A percentile compares a stretch with the other conserved stretches of the same genome.
Evolutionary conservation across 2,329 filamentous ascomycete species (phyloP).

Genomic region (Xylariaceae sp.): DNA sequence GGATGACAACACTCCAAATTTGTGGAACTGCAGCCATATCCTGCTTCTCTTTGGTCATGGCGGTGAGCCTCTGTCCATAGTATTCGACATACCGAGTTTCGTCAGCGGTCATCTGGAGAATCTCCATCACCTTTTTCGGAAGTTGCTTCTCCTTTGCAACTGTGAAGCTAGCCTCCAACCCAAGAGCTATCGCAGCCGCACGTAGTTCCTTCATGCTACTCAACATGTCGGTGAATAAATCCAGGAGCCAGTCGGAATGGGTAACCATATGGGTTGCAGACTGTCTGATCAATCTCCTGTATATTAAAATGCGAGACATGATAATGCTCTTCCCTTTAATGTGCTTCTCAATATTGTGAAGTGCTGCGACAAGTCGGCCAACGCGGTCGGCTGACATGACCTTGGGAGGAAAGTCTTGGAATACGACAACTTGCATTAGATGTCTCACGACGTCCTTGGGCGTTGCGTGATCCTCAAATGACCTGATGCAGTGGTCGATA

Average conservation of each 20-base stretch:
- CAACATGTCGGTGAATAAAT: conserved; percentile 82
- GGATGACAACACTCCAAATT: conserved; percentile 84
- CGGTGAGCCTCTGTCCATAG: conserved; percentile 69
- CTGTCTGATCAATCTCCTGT: conserved; percentile 77
- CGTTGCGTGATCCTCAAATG: conserved; percentile 69
- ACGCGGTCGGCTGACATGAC: conserved; percentile 76
- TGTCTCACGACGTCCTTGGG: conserved; percentile 81
- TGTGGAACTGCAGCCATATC: conserved; percentile 75
- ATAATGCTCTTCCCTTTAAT: conserved; percentile 82
- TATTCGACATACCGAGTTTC: conserved; percentile 71
- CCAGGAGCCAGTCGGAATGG: conserved; percentile 79
- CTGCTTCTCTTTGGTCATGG: conserved; percentile 70
- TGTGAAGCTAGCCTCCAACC: conserved; percentile 70
- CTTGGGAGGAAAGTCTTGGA: conserved; percentile 77
- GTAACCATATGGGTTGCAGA: conserved; percentile 71
- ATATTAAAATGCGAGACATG: conserved; percentile 77
- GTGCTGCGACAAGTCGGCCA: conserved; percentile 69
- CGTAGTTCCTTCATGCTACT: conserved; percentile 80
- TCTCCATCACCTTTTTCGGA: conserved; percentile 68
- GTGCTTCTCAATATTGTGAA: conserved; percentile 75
- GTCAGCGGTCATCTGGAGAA: conserved; percentile 64
- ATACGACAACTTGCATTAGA: conserved; percentile 79
- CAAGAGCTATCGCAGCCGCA: conserved; percentile 74
- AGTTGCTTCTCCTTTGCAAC: conserved; percentile 73
- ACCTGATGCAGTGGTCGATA: conserved; percentile 78